Evolutionary conservation across 768 basidiomycete species (phyloP), one percentile per base, ranked within the genome.

Genomic region (Leccinum incarnatum): DNA sequence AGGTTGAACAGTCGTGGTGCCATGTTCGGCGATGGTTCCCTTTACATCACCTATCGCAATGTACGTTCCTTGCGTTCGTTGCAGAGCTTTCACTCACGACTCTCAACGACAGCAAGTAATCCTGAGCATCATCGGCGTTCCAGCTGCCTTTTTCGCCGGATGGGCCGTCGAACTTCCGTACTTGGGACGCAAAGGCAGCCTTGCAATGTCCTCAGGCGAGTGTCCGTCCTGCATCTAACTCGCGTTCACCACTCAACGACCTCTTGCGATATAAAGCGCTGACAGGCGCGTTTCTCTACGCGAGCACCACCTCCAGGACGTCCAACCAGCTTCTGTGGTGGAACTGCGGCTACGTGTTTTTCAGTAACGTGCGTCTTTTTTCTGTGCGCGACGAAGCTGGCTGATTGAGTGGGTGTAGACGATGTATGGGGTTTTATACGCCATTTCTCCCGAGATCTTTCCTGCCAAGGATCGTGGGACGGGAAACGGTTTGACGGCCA

Each of bases 241-340:
- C 37, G 17, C 37, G 17, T 40, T 36, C 54, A 70, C 74, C 75
- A 65, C 72, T 81, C 76, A 79, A 79, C 74, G 74, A 79, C 74
- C 69, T 60, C 72, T 51, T 66, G 75, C 75, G 74, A 70, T 27
- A 27, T 27, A 78, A 74, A 86, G 84, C 79, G 69, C 78, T 91
- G 65, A 91, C 90, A 9, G 89, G 89, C 12, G 79, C n/a, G n/a
- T 91, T 91, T 75, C 80, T 93, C 49, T 86, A 88, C 66, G 85
- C 79, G 62, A 85, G 82, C 32, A 91, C 89, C 48, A 91, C 89
- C n/a, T 81, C 89, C 30, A 79, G 83, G 64, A 84, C 80, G 58
- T 88, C 86, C 8, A 78, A 86, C 59, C 78, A 82, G 27, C 78
- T n/a, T n/a, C n/a, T n/a, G n/a, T n/a, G 84, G 50, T 92, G 89